These are phyloP conservation scores for Tilletia caries DNA, from an alignment of 1,284 basidiomycete genomes.

Conservation along the genomic window DNA sequence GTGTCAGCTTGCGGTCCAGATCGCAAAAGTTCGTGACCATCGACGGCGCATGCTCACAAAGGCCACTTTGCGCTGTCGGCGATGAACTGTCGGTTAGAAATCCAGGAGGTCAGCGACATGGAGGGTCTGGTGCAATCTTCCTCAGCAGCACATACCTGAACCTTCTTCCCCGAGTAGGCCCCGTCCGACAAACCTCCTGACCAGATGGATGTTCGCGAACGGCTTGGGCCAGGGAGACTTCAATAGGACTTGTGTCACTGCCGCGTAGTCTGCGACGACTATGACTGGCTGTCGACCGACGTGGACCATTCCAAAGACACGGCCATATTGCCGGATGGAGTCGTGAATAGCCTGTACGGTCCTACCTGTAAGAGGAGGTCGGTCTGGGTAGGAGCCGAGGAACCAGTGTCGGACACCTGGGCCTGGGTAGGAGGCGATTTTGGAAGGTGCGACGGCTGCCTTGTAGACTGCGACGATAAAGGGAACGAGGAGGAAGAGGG, in stretches of 20 bases:
- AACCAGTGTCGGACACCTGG: not conserved
- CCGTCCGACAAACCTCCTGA: not conserved
- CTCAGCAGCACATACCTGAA: not conserved
- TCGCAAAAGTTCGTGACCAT: not conserved
- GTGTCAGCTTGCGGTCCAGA: not conserved
- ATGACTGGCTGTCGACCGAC: not conserved
- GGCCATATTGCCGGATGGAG: not conserved
- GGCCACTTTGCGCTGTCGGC: not conserved
- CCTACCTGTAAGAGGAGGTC: not conserved
- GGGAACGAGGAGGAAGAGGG: not conserved
- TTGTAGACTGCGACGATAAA: not conserved
- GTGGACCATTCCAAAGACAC: not conserved
- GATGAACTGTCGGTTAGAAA: not conserved
- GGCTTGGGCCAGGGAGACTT: not conserved
- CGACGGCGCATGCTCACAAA: not conserved
- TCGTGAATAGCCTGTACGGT: not conserved
- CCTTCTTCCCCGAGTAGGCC: not conserved
- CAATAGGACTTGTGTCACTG: not conserved
- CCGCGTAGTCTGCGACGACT: not conserved
- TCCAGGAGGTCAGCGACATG: too few species aligned
- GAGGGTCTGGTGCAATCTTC: too few species aligned
- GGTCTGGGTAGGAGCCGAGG: not conserved
- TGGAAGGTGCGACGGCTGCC: not conserved
- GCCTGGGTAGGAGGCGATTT: not conserved
- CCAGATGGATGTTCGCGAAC: not conserved